These are phyloP conservation scores for Colletotrichum musicola DNA, from an alignment of 2,329 filamentous ascomycete species.

Conservation along the genomic window DNA sequence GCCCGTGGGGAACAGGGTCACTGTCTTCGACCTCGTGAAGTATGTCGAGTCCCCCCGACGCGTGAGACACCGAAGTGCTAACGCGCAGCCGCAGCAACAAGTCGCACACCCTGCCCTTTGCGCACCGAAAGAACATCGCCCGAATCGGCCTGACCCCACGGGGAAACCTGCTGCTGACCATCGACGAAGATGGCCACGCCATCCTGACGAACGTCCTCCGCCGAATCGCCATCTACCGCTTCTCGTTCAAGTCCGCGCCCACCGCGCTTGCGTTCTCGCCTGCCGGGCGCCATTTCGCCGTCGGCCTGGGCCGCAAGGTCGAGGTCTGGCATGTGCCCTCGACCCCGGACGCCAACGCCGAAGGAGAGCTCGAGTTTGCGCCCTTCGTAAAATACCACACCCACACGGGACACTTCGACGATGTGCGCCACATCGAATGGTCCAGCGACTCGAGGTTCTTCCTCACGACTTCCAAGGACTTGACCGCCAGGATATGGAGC, in stretches of 20 bases:
- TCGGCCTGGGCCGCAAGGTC: conserved; percentile 86
- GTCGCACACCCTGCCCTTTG: conserved; percentile 87
- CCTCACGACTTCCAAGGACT: conserved; percentile 88
- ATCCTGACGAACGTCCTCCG: conserved; percentile 92
- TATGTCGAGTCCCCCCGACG: conserved; percentile 56
- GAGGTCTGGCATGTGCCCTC: conserved; percentile 98
- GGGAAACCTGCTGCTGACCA: conserved; percentile 90
- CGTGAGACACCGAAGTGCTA: conserved; percentile 4
- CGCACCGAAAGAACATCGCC: conserved; percentile 93
- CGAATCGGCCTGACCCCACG: conserved; percentile 89
- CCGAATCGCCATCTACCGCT: conserved; percentile 90
- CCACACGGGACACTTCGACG: conserved; percentile 90
- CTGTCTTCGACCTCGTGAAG: conserved; percentile 97
- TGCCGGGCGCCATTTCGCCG: conserved; percentile 90
- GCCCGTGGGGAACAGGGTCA: conserved; percentile 94
- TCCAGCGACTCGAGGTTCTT: conserved; percentile 97
- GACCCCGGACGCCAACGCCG: conserved; percentile 82
- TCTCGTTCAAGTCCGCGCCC: conserved; percentile 89
- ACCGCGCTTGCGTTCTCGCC: conserved; percentile 91
- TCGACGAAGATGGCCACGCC: conserved; percentile 94
- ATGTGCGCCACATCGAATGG: conserved; percentile 90
- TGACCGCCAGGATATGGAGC: conserved; percentile 96
- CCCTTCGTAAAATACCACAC: conserved; percentile 91
- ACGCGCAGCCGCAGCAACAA: conserved; percentile 73
- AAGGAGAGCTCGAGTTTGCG: conserved; percentile 92